Evolutionary conservation across 768 basidiomycete species (phyloP).

Genomic region (Leccinellum rugosiceps): DNA sequence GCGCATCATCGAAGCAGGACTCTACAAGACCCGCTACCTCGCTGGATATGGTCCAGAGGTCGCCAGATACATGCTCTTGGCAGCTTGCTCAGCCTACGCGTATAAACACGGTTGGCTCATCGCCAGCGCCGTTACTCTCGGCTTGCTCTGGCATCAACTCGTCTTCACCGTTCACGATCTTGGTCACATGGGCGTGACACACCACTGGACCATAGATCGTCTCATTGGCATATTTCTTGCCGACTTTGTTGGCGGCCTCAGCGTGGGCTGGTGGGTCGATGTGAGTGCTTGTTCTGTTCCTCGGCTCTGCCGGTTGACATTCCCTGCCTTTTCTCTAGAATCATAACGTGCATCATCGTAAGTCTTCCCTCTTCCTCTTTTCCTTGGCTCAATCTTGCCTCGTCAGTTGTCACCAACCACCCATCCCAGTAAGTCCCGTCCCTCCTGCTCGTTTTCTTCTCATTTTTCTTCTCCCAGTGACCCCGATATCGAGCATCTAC

Average conservation of each 20-base stretch:
- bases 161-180: constrained; percentile 92
- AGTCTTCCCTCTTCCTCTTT: constrained; percentile 34
- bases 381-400: constrained; percentile 3
- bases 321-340: constrained; percentile 45
- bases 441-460: background rate
- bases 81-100: constrained; percentile 51
- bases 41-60: constrained; percentile 89
- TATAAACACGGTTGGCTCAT: constrained; percentile 67
- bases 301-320: constrained; percentile 1
- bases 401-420: constrained; percentile 91
- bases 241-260: constrained; percentile 87
- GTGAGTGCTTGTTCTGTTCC: constrained; percentile 50
- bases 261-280: constrained; percentile 97
- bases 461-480: constrained; percentile 45
- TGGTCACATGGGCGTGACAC: constrained; percentile 92
- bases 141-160: constrained; percentile 93
- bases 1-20: constrained; percentile 70
- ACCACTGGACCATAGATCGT: constrained; percentile 79
- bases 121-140: constrained; percentile 75
- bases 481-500: constrained; percentile 83
- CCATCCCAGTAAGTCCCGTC: constrained; percentile 74
- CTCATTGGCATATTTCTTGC: constrained; percentile 77
- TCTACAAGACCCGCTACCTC: constrained; percentile 82
- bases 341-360: constrained; percentile 95
- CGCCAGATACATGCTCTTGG: constrained; percentile 71